Base-by-base conservation (phyloP, 2,329 filamentous ascomycete species). In the Penicillium sp. region DNA sequence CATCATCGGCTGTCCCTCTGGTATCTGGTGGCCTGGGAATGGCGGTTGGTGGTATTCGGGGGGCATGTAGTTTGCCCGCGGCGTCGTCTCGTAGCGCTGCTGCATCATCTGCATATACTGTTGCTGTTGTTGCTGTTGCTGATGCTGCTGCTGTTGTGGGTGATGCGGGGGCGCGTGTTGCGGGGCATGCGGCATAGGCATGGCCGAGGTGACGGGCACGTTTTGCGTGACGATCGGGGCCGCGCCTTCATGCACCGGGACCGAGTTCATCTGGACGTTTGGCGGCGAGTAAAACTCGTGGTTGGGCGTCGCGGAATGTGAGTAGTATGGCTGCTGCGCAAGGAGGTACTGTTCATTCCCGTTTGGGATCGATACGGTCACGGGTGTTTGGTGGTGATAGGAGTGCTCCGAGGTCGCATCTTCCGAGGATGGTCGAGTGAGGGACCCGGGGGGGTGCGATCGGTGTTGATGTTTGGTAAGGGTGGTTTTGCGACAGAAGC, bases 401-500 rank as follows among this genome's bases (percentile, higher is more conserved):
- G 73, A 74, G 39, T 73, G 70, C 60, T 77, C 74, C 7, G 75
- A 75, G 18, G 65, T 66, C 6, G 71, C 65, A 58, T 76, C 75
- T 60, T 75, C 74, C 6, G 74, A 76, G 13, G 73, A 70, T 39
- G 69, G 68, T 50, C 73, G 71, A 53, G 72, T 70, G 61, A 73
- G 50, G 11, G 69, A 65, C 2, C 72, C 74, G 14, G 72, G 69
- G 6, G 69, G 71, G 56, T 77, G 75, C n/a, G 74, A 74, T 54
- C 74, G 74, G 52, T 75, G 68, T 66, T 76, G 74, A 47, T 77
- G 75, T 55, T 77, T 77, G 19, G 74, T 77, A 50, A 77, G 68
- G 16, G 75, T 77, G 7, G 75, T 77, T 62, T 77, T 77, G 57
- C 75, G 73, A 62, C 75, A 77, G 61, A 76, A 77, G 59, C 75